Percentiles rank a stretch among this genome's conserved stretches.
Conservation (phyloP, 441 rosid species). For the Brassica balearica region DNA sequence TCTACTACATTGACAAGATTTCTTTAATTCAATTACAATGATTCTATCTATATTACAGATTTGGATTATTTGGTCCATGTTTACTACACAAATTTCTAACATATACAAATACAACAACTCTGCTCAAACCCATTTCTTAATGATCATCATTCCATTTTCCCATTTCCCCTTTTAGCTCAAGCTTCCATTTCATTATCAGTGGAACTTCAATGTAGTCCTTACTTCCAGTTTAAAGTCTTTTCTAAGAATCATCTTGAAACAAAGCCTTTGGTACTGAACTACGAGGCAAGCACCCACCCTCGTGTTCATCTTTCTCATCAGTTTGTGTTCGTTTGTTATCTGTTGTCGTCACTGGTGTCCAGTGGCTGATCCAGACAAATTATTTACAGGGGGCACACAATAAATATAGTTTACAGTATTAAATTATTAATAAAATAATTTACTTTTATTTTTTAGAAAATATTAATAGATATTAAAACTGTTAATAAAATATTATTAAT, state of each 20-base stretch:
- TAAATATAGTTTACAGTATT: too few species aligned
- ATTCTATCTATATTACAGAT: not conserved
- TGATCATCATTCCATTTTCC: not conserved
- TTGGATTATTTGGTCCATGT: not conserved
- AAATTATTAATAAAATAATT: too few species aligned
- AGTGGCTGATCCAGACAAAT: too few species aligned
- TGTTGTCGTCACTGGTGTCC: constrained; percentile 43
- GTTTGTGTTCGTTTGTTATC: constrained; percentile 42
- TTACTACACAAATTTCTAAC: constrained; percentile 1
- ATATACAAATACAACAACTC: not conserved
- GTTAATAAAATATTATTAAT: too few species aligned
- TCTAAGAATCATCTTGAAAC: constrained; percentile 63
- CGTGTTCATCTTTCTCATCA: constrained; percentile 43
- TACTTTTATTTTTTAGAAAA: too few species aligned
- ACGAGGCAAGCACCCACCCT: constrained; percentile 37
- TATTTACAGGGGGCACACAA: too few species aligned
- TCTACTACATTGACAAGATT: constrained; percentile 15
- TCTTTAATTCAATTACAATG: not conserved
- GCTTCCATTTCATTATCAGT: constrained; percentile 25
- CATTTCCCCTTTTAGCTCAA: not conserved
- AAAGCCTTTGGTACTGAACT: constrained; percentile 73
- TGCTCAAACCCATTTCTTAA: not conserved
- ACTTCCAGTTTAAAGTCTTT: constrained; percentile 11
- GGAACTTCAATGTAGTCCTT: constrained; percentile 8
- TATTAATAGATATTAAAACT: too few species aligned